These are phyloP conservation scores for Calocybe gangraenosa DNA, from an alignment of 768 basidiomycete genomes.

Conservation along the genomic window DNA sequence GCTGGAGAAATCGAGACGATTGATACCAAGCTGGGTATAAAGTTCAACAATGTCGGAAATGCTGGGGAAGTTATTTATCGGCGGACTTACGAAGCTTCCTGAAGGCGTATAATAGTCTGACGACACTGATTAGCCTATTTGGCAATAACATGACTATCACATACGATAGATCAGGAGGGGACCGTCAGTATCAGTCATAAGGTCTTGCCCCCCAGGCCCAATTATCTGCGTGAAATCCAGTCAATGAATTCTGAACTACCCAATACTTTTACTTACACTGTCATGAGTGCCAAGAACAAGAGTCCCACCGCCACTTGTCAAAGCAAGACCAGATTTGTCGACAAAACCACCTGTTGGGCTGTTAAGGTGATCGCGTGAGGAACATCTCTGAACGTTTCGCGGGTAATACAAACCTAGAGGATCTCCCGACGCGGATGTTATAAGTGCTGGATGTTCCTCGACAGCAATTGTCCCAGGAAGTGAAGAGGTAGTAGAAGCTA, in stretches of 20 bases:
- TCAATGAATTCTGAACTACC: not conserved
- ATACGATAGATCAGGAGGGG: conserved; percentile 48
- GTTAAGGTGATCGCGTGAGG: not conserved
- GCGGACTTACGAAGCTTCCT: conserved; percentile 34
- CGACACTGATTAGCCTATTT: not conserved
- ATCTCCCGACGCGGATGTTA: conserved; percentile 56
- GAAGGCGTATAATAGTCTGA: conserved; percentile 46
- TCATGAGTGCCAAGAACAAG: conserved; percentile 41
- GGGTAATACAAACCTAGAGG: conserved; percentile 27
- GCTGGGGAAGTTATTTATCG: not conserved
- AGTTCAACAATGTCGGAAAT: no score
- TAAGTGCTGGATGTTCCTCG: conserved; percentile 48
- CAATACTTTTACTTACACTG: conserved; percentile 22
- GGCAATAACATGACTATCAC: conserved; percentile 14
- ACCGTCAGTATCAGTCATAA: conserved; percentile 41
- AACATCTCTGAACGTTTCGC: not conserved
- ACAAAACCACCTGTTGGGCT: conserved; percentile 43
- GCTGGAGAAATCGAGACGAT: conserved; percentile 42
- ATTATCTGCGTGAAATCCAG: conserved; percentile 28
- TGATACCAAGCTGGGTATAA: conserved; percentile 48
- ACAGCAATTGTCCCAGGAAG: conserved; percentile 54
- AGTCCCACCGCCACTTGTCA: conserved; percentile 48
- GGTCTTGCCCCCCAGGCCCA: conserved; percentile 54
- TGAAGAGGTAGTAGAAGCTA: conserved; percentile 51
- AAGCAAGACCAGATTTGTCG: conserved; percentile 40